Evolutionary conservation across 2,329 filamentous ascomycete species (phyloP), one percentile per base, ranked within the genome.

Genomic region (Huntiella omanensis): DNA sequence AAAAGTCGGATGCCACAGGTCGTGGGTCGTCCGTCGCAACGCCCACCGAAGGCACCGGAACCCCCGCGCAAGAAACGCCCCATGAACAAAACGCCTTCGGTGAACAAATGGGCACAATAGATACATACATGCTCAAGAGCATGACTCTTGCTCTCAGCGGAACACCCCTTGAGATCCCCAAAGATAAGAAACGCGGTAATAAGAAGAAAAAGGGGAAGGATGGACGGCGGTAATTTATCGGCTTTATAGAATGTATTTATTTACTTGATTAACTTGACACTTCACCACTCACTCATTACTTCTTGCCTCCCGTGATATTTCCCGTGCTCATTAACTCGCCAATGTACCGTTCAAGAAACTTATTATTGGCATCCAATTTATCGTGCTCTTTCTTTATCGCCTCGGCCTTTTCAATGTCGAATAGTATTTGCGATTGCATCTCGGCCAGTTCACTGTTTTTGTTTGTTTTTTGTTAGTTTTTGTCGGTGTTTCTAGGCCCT

Each of bases 331-430:
- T 96, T 47, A 96, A 70, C 58, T 94, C 88, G 53, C 88, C 88
- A 56, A 96, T 96, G 60, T 96, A 96, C 61, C 94, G 94, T 62
- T 96, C 88, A 41, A 98, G 65, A 58, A 96, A 95, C 57, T 86
- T 88, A 70, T 98, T 98, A 61, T 95, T 87, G 61, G 74, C 91
- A 62, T 96, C 87, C 46, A 98, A 76, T 63, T 94, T 95, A 64
- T 95, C 85, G 59, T 98, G 87, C 59, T 96, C 88, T 55, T 83
- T 80, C 61, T 86, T 84, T 52, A 96, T 87, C 28, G 84, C 83
- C 58, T 98, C 91, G 59, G 96, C 92, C 44, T 86, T 82, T 62
- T 94, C 84, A 53, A 94, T 85, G 38, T 96, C 81, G 52, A 28
- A 28, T 28, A 28, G 8, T 10, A 28, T 28, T 28, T 28, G 22